A percentile compares a stretch with the other conserved stretches of the same genome.
These are phyloP conservation scores for Botrytis porri DNA, from an alignment of 2,329 filamentous ascomycete genomes.

Conservation along the genomic window DNA sequence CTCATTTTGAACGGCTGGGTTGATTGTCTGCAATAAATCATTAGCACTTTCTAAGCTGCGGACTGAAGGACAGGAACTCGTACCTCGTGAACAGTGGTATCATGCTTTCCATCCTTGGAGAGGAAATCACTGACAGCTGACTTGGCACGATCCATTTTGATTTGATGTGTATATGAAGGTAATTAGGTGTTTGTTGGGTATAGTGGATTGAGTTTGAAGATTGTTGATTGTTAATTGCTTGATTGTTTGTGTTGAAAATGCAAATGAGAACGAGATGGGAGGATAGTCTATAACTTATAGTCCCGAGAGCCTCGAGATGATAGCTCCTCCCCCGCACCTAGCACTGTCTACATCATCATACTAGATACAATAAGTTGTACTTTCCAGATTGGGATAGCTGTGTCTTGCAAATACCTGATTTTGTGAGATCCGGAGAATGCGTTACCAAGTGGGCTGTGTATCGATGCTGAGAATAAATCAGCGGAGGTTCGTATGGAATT, in stretches of 20 bases:
- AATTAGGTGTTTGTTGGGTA: conserved; percentile 2
- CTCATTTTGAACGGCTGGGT: conserved; percentile 59
- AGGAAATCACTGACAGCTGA: conserved; percentile 60
- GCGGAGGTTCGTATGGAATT: neutral
- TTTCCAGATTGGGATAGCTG: neutral
- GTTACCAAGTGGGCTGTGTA: conserved; percentile 10
- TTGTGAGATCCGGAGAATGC: neutral
- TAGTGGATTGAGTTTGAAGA: neutral
- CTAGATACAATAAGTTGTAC: neutral
- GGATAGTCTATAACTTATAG: neutral
- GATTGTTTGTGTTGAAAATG: neutral
- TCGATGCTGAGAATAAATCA: neutral
- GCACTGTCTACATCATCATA: conserved; percentile 7
- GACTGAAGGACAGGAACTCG: neutral
- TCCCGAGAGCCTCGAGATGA: neutral
- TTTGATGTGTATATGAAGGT: conserved; percentile 11
- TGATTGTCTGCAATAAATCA: conserved; percentile 44
- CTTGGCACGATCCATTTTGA: conserved; percentile 62
- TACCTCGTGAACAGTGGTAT: conserved; percentile 66
- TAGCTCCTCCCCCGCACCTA: neutral
- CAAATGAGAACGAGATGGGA: conserved; percentile 15
- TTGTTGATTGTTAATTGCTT: neutral
- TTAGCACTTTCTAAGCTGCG: conserved; percentile 5
- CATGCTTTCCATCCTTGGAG: conserved; percentile 59
- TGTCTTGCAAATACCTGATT: neutral